Evolutionary conservation across 2,329 filamentous ascomycete species (phyloP).

Genomic region (Talaromyces sp.): DNA sequence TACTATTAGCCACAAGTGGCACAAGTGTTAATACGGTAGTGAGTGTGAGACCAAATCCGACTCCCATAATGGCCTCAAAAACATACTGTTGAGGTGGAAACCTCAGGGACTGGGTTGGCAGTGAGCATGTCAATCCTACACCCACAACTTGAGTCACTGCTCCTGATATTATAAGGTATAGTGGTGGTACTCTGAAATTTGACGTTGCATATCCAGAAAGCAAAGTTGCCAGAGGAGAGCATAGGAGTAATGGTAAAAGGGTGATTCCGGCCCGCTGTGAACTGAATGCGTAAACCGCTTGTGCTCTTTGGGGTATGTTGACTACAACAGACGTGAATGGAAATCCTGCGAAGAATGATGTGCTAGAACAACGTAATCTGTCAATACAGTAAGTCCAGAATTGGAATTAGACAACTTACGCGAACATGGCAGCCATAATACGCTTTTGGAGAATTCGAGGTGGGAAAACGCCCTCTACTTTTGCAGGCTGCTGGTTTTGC

Average conservation of each 20-base stretch:
- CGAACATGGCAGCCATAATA: slow-evolving; percentile 26
- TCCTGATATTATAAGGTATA: slow-evolving; percentile 26
- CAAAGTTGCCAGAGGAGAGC: slow-evolving; percentile 21
- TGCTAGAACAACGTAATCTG: neutral
- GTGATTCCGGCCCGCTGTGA: slow-evolving; percentile 28
- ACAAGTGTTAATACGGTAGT: slow-evolving; percentile 26
- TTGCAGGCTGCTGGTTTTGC: slow-evolving; percentile 12
- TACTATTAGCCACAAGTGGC: slow-evolving; percentile 23
- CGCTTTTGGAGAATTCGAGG: slow-evolving; percentile 26
- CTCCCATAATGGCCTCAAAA: slow-evolving; percentile 33
- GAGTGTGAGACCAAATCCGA: slow-evolving; percentile 32
- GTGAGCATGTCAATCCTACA: slow-evolving; percentile 26
- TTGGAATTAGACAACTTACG: slow-evolving; percentile 20
- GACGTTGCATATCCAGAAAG: slow-evolving; percentile 23
- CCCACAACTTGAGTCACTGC: slow-evolving; percentile 28
- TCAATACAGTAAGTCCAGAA: neutral
- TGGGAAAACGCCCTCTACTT: slow-evolving; percentile 35
- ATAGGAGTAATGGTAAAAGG: slow-evolving; percentile 29
- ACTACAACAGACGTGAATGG: slow-evolving; percentile 16
- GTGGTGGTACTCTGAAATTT: slow-evolving; percentile 22
- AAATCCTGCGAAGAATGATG: slow-evolving; percentile 21
- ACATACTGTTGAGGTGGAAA: slow-evolving; percentile 23
- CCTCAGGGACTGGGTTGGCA: slow-evolving; percentile 11
- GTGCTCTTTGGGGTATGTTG: slow-evolving; percentile 33
- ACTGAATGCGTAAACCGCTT: slow-evolving; percentile 27